Conservation (phyloP, 2,329 filamentous ascomycete genomes). For the Teratosphaeriaceae sp. region DNA sequence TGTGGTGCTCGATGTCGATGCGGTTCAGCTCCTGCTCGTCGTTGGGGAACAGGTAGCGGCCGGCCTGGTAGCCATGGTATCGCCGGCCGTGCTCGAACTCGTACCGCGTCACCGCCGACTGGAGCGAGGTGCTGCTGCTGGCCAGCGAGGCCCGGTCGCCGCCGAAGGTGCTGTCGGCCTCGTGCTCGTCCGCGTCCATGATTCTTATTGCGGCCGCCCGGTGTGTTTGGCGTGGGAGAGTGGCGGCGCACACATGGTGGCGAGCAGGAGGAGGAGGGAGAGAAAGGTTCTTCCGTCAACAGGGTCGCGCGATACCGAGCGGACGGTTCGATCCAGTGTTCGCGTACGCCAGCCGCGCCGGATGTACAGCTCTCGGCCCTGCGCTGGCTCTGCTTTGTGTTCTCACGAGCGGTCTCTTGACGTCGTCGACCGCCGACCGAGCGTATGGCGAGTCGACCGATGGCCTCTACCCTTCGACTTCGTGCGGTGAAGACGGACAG, state of each 20-base stretch:
- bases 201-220: background rate
- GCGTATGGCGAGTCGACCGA: background rate
- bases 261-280: background rate
- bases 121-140: constrained; percentile 15
- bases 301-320: constrained; percentile 2
- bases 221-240: background rate
- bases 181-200: constrained; percentile 22
- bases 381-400: background rate
- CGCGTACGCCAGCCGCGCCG: background rate
- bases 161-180: constrained; percentile 24
- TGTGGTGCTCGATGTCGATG: constrained; percentile 26
- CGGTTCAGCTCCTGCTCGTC: constrained; percentile 27
- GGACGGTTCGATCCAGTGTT: constrained; percentile 1
- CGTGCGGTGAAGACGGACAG: no score
- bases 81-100: constrained; percentile 21
- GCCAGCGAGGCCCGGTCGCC: constrained; percentile 21
- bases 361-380: background rate
- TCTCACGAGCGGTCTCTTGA: background rate
- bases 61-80: constrained; percentile 26
- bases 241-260: background rate
- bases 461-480: no score
- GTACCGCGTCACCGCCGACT: constrained; percentile 12
- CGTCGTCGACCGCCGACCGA: background rate
- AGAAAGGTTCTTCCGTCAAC: background rate
- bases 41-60: constrained; percentile 28